Percentiles rank a stretch among this genome's conserved stretches.
Evolutionary conservation across 306 rosid species (phyloP).

Genomic region (Heteromeles arbutifolia): DNA sequence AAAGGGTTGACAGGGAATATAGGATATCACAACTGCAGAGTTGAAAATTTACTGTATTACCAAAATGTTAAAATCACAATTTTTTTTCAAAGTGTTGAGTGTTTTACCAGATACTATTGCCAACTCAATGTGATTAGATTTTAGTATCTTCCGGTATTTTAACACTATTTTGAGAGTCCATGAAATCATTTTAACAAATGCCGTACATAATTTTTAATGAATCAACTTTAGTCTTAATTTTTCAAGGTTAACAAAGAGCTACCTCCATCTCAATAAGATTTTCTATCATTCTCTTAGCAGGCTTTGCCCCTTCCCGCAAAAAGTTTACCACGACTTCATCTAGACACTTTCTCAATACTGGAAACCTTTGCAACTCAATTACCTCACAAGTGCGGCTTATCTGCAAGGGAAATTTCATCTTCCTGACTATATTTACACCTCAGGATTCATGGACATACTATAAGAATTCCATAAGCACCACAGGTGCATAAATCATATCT

Average conservation of each 20-base stretch:
- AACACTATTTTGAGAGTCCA: neutral
- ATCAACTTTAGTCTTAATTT: neutral
- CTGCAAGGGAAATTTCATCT: conserved; percentile 17
- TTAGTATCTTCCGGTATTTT: neutral
- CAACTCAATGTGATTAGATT: neutral
- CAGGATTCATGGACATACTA: neutral
- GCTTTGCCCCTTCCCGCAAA: conserved; percentile 27
- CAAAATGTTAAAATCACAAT: neutral
- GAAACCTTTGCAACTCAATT: conserved; percentile 34
- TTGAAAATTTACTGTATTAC: neutral
- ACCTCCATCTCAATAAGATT: conserved; percentile 48
- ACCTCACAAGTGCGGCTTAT: conserved; percentile 31
- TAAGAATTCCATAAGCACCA: neutral
- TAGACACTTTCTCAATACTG: conserved; percentile 31
- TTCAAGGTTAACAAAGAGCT: neutral
- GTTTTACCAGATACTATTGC: neutral
- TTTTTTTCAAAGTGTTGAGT: neutral
- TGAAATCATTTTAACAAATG: neutral
- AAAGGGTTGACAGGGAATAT: neutral
- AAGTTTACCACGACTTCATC: conserved; percentile 33
- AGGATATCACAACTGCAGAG: neutral
- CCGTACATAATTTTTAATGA: neutral
- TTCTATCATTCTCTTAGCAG: conserved; percentile 40
- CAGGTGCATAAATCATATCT: neutral
- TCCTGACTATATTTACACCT: neutral